Evolutionary conservation across 2,329 filamentous ascomycete genomes (phyloP), one percentile per base, ranked within the genome.

Genomic region (Fusarium stilboides): DNA sequence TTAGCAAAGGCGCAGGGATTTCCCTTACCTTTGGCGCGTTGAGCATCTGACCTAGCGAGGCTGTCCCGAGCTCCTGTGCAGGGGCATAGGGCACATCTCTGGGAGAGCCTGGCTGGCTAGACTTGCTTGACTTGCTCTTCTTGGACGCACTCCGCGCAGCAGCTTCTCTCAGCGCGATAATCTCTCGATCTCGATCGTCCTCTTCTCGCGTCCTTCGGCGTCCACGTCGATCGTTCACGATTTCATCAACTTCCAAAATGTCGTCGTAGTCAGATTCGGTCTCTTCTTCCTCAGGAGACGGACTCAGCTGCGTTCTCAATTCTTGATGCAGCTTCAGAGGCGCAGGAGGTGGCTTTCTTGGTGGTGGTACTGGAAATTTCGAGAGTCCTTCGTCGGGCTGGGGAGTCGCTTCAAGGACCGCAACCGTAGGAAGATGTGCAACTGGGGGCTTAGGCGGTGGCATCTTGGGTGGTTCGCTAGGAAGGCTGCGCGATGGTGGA

Each of bases 241-340:
- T 83, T 67, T 92, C 90, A 44, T 91, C 86, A 5, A 91, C 89
- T 65, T 93, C 91, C 14, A 93, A 80, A 36, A 92, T 86, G 67
- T 94, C 92, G 62, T 96, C 93, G 71, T 94, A 96, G 68, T 97
- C 94, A 0, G 93, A 94, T 62, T 93, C 93, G 0, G 91, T 90
- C 36, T 89, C 87, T 3, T 87, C 86, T 14, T 90, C 89, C n/a
- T 91, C 88, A 6, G 70, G 59, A 2, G 72, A 62, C 17, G 71
- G 57, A 13, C 70, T 68, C 10, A 75, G 40, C 14, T 73, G 68
- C 3, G 57, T 69, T 31, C 73, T 66, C 40, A 61, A 54, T 20
- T 75, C 73, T 22, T 78, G 72, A 22, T 74, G 73, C 24, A 98
- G 84, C 75, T 94, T 91, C 55, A 98, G 80, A 3, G 95, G 94